Evolutionary conservation across 2,329 filamentous ascomycete species (phyloP), one percentile per base, ranked within the genome.

Genomic region (Cryoendolithus antarcticus): DNA sequence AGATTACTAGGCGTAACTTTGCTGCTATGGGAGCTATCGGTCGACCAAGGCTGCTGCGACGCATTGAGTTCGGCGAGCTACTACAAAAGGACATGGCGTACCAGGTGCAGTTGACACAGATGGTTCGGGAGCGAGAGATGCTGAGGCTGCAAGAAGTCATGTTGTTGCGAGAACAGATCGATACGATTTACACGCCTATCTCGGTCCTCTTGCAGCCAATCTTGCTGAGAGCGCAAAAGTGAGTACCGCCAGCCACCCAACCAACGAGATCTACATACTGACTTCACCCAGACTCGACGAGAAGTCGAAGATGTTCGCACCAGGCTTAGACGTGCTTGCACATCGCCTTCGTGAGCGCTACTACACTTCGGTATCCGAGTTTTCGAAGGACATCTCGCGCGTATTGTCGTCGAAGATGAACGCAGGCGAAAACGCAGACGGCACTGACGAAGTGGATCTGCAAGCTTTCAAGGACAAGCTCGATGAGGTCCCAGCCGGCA

Each of bases 1-100:
- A 98, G 62, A 80, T 98, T 48, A 95, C 91, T 2, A 75, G 91
- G 37, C 81, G 91, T 43, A 89, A 96, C 61, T 98, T 95, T 61
- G 82, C 82, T n/a, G 81, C 82, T 30, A 94, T 96, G 85, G 91
- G 91, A 5, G 78, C 82, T 31, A 79, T 77, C 34, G 91, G 91
- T 39, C 78, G 80, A 53, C 74, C 82, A 19, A 75, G 86, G 35
- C 69, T 98, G 24, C 71, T 80, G 37, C 74, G 86, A 42, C 79
- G 91, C 33, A 88, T 96, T 49, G 83, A 91, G 45, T 98, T 98
- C 58, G 86, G 86, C 6, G 73, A 88, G 49, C 72, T 69, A 31
- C 67, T 93, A 8, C 67, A 86, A 40, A 66, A 72, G 41, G 88
- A 96, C 55, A 75, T 98, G 44, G 79, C 82, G 45, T 77, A 79